phyloP scores from a whole-genome alignment of 169 alveolate species.

The Plasmodium fragile region DNA sequence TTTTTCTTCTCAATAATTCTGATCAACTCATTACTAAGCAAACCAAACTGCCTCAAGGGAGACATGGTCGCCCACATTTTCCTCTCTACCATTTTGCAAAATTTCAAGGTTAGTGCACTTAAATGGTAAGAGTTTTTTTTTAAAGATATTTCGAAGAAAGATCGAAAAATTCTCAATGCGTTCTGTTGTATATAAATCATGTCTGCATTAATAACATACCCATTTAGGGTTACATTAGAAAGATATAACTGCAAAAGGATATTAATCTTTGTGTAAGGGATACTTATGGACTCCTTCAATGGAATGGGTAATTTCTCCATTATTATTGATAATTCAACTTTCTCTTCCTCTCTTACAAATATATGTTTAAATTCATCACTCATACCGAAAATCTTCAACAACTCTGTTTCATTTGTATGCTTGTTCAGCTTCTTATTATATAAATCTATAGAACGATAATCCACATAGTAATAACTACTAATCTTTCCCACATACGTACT shows the following conservation, averaged over 20 bases:
- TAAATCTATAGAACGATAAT: conserved; percentile 94
- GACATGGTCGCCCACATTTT: conserved; percentile 99
- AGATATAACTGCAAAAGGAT: conserved; percentile 97
- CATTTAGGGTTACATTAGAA: conserved; percentile 96
- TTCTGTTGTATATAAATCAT: conserved; percentile 98
- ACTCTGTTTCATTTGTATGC: conserved; percentile 93
- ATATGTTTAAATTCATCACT: conserved; percentile 97
- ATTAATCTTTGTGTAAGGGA: conserved; percentile 93
- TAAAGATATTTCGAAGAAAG: conserved; percentile 96
- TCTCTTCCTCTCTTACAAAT: conserved; percentile 98
- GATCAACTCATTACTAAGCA: conserved; percentile 93
- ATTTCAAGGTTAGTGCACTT: conserved; percentile 92
- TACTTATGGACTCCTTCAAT: conserved; percentile 90
- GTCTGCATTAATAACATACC: conserved; percentile 98
- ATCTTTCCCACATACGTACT: conserved; percentile 98
- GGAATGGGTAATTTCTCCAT: conserved; percentile 96
- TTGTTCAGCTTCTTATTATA: conserved; percentile 94
- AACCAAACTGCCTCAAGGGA: conserved; percentile 98
- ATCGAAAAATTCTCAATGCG: conserved; percentile 99
- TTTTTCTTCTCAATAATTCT: conserved; percentile 97
- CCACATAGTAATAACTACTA: conserved; percentile 98
- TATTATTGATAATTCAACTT: conserved; percentile 93
- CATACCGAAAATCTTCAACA: conserved; percentile 95
- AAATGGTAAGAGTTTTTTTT: conserved; percentile 96
- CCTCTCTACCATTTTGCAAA: conserved; percentile 98